Evolutionary conservation across 2,329 filamentous ascomycete species (phyloP).

Genomic region (Fusarium staphyleae): DNA sequence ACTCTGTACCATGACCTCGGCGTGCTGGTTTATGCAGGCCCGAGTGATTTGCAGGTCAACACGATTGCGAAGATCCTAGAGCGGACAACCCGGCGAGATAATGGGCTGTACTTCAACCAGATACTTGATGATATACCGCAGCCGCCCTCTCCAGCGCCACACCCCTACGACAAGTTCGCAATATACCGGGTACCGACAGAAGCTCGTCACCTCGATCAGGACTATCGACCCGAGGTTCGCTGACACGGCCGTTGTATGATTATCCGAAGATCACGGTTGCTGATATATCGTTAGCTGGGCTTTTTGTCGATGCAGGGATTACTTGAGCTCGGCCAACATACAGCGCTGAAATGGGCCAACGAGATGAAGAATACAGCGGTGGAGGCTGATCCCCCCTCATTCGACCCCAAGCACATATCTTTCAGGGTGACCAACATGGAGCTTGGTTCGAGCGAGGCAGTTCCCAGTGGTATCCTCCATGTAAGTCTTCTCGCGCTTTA

Average conservation of each 20-base stretch:
- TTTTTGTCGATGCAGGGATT: constrained; percentile 1
- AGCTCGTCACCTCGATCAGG: constrained; percentile 9
- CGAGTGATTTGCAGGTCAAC: constrained; percentile 27
- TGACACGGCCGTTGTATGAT: neutral
- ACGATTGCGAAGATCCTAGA: constrained; percentile 37
- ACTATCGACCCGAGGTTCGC: constrained; percentile 4
- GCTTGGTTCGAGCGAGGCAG: neutral
- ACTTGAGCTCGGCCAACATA: neutral
- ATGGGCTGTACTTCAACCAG: neutral
- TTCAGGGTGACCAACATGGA: neutral
- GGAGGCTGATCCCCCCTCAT: neutral
- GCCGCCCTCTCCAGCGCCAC: too few species aligned
- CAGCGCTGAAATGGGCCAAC: constrained; percentile 1
- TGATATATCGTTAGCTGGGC: neutral
- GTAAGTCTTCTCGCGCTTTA: constrained; percentile 15
- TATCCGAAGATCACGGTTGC: neutral
- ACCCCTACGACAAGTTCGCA: neutral
- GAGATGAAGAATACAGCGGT: neutral
- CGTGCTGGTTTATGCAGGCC: constrained; percentile 43
- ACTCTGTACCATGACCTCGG: constrained; percentile 46
- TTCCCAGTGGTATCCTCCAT: constrained; percentile 25
- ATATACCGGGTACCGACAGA: constrained; percentile 22
- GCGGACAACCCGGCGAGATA: constrained; percentile 12
- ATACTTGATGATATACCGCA: too few species aligned
- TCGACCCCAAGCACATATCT: too few species aligned